A percentile compares a stretch with the other conserved stretches of the same genome.
These are phyloP conservation scores for Penicillium capsulatum DNA, from an alignment of 2,329 filamentous ascomycete genomes.

Conservation along the genomic window DNA sequence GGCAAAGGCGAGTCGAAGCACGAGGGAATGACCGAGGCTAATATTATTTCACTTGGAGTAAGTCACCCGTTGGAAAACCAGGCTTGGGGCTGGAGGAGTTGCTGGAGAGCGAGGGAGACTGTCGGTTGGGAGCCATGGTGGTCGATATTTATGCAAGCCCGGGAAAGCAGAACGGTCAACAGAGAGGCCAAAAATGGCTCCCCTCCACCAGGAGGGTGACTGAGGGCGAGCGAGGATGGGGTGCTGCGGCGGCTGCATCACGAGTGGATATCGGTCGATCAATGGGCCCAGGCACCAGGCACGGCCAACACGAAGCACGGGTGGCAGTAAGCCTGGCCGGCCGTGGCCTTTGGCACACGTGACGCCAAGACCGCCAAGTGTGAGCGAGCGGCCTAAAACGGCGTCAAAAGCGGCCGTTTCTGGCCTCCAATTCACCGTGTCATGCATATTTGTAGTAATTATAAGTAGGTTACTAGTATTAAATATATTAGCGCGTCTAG, in stretches of 20 bases:
- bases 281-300: conserved; percentile 1
- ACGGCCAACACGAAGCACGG: conserved; percentile 1
- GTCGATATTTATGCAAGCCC: conserved; percentile 17
- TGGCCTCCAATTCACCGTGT: conserved; percentile 18
- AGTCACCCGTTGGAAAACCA: conserved; percentile 10
- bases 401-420: conserved; percentile 17
- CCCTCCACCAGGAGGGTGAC: conserved; percentile 5
- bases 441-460: conserved; percentile 11
- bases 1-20: conserved; percentile 1
- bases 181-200: conserved; percentile 13
- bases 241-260: conserved; percentile 7
- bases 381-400: conserved; percentile 11
- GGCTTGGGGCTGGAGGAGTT: conserved; percentile 5
- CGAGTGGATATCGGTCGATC: too few relatives aligned
- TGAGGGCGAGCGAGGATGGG: conserved; percentile 9
- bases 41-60: conserved; percentile 8
- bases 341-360: conserved; percentile 12
- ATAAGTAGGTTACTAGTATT: too few relatives aligned
- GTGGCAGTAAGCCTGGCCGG: conserved; percentile 8
- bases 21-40: conserved; percentile 2
- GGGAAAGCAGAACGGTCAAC: conserved; percentile 13
- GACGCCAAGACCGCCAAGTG: conserved; percentile 10
- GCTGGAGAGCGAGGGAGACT: conserved; percentile 9
- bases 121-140: conserved; percentile 9
- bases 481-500: too few relatives aligned